Conservation (phyloP, 768 basidiomycete species). For the Amanita muscaria region DNA sequence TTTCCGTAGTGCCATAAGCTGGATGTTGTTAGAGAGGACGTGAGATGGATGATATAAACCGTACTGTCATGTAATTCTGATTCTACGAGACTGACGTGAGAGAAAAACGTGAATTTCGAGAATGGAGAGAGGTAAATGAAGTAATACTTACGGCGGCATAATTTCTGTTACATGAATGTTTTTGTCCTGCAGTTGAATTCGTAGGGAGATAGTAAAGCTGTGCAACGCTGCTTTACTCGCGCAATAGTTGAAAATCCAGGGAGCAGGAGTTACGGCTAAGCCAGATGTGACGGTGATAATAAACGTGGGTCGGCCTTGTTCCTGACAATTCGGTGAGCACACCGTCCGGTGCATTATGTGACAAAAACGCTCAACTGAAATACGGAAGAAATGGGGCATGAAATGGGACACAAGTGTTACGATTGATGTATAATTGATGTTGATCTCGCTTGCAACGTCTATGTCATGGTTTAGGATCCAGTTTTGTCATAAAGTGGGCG, state of each 20-base stretch:
- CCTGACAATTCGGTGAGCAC: constrained; percentile 18
- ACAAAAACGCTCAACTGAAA: constrained; percentile 29
- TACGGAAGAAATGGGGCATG: constrained; percentile 45
- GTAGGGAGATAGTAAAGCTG: constrained; percentile 40
- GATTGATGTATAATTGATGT: constrained; percentile 45
- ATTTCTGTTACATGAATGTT: constrained; percentile 49
- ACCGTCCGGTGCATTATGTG: background rate
- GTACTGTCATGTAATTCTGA: constrained; percentile 8
- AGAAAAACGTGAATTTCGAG: background rate
- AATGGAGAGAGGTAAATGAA: background rate
- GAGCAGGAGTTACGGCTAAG: constrained; percentile 36
- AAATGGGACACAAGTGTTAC: constrained; percentile 40
- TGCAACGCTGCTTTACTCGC: constrained; percentile 53
- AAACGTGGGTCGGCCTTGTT: constrained; percentile 36
- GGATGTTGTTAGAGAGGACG: background rate
- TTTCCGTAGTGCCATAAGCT: constrained; percentile 1
- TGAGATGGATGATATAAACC: background rate
- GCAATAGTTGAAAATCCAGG: constrained; percentile 39
- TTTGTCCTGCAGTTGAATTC: constrained; percentile 36
- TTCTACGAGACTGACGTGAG: constrained; percentile 5
- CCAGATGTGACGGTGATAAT: constrained; percentile 45
- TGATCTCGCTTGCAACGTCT: constrained; percentile 40
- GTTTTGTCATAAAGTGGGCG: background rate
- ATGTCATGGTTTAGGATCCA: background rate
- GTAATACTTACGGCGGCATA: constrained; percentile 41